Percentiles rank a stretch among this genome's conserved stretches.
These are phyloP conservation scores for Lachnellula hyalina DNA, from an alignment of 2,329 filamentous ascomycete species.

Conservation along the genomic window DNA sequence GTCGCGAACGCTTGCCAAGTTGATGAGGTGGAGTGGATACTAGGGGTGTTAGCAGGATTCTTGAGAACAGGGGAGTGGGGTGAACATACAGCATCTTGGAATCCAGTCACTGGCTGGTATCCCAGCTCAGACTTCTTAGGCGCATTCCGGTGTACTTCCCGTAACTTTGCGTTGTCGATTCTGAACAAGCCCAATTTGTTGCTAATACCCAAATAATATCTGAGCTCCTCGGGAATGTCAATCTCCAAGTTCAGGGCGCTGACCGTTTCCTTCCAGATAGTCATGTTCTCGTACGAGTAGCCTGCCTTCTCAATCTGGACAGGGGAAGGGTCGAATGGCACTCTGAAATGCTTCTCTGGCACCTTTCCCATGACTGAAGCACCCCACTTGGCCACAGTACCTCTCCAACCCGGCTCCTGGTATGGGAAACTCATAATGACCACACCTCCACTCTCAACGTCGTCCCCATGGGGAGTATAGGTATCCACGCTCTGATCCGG, in stretches of 20 bases:
- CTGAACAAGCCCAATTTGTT: slow-evolving; percentile 65
- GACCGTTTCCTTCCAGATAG: slow-evolving; percentile 57
- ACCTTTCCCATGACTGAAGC: slow-evolving; percentile 48
- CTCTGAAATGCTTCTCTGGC: slow-evolving; percentile 58
- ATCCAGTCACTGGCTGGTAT: slow-evolving; percentile 60
- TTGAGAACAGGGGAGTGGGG: neutral
- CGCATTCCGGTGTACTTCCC: slow-evolving; percentile 56
- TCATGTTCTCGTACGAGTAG: slow-evolving; percentile 57
- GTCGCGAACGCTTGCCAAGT: slow-evolving; percentile 56
- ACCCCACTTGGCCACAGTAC: slow-evolving; percentile 39
- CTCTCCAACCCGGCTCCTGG: slow-evolving; percentile 44
- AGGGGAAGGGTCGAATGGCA: slow-evolving; percentile 59
- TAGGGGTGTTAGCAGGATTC: slow-evolving; percentile 30
- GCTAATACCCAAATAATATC: slow-evolving; percentile 60
- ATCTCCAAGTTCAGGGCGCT: slow-evolving; percentile 51
- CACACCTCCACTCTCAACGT: slow-evolving; percentile 51
- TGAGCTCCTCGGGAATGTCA: slow-evolving; percentile 58
- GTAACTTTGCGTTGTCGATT: slow-evolving; percentile 50
- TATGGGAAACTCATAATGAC: slow-evolving; percentile 64
- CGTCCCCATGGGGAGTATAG: slow-evolving; percentile 43
- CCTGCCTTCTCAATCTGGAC: slow-evolving; percentile 52
- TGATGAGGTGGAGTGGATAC: slow-evolving; percentile 67
- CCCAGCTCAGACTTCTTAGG: slow-evolving; percentile 53
- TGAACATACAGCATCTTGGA: slow-evolving; percentile 61
- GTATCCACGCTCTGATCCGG: slow-evolving; percentile 55